Percentiles rank a stretch among this genome's conserved stretches.
These are phyloP conservation scores for Coniella vitis DNA, from an alignment of 2,329 filamentous ascomycete species.

Conservation along the genomic window DNA sequence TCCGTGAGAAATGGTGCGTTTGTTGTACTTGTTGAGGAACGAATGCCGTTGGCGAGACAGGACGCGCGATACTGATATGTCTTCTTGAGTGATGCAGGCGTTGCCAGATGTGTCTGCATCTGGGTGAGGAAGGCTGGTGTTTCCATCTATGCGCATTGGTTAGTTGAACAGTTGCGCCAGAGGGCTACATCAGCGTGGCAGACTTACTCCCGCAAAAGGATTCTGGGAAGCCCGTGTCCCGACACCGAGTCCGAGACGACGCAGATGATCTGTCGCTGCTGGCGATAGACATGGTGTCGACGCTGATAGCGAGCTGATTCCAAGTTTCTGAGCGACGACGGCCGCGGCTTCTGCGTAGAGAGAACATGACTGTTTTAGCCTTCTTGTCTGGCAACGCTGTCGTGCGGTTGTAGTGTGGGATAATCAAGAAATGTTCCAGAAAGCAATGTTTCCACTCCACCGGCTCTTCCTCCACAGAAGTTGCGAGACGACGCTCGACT, in stretches of 20 bases:
- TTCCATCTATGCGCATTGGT: conserved; percentile 35
- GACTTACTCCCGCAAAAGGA: conserved; percentile 40
- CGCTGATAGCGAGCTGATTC: conserved; percentile 5
- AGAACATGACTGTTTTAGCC: conserved; percentile 15
- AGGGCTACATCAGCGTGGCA: neutral
- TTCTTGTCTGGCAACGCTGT: neutral
- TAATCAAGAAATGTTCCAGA: neutral
- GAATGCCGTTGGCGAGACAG: conserved; percentile 38
- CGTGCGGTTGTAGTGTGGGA: neutral
- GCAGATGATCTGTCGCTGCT: conserved; percentile 12
- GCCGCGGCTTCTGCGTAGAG: conserved; percentile 11
- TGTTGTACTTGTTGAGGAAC: conserved; percentile 38
- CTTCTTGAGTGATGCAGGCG: conserved; percentile 49
- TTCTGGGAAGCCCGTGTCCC: conserved; percentile 47
- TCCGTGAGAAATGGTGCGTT: conserved; percentile 40
- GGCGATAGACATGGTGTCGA: conserved; percentile 12
- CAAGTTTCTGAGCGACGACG: conserved; percentile 10
- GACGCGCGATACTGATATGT: conserved; percentile 38
- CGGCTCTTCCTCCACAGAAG: neutral
- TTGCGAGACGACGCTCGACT: neutral
- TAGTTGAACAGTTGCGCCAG: neutral
- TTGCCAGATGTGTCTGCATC: conserved; percentile 52
- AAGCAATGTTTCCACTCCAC: neutral
- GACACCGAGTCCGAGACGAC: conserved; percentile 17
- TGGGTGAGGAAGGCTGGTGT: conserved; percentile 56